phyloP scores from a whole-genome alignment of 2,329 filamentous ascomycete species.

The Sporothrix inflata region DNA sequence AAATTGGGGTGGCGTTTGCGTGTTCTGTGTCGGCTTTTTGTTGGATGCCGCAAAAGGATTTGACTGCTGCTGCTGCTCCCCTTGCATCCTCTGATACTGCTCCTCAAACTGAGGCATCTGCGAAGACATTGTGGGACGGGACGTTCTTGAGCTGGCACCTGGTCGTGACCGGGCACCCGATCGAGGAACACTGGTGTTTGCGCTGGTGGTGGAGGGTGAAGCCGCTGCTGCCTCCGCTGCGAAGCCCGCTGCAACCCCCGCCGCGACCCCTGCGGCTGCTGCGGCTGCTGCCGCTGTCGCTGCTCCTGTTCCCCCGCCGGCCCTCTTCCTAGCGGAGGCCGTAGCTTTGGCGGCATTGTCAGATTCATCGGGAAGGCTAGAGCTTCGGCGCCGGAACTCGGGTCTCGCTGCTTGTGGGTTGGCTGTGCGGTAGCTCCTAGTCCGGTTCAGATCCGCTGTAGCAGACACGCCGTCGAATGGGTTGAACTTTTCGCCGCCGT shows the following conservation, averaged over 20 bases:
- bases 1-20: not conserved
- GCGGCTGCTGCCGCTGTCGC: not conserved
- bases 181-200: constrained; percentile 25
- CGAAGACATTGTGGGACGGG: constrained; percentile 1
- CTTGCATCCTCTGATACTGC: constrained; percentile 29
- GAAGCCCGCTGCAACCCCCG: not conserved
- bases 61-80: constrained; percentile 23
- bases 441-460: constrained; percentile 46
- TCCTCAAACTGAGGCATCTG: constrained; percentile 33
- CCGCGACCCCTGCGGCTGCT: not conserved
- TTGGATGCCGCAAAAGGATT: constrained; percentile 19
- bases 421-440: constrained; percentile 50
- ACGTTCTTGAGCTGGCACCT: constrained; percentile 1
- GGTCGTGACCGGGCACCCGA: constrained; percentile 18
- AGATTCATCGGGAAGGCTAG: constrained; percentile 40
- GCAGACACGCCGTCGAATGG: constrained; percentile 52
- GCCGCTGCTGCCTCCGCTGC: not conserved
- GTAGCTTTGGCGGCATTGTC: constrained; percentile 36
- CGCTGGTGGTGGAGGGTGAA: constrained; percentile 1
- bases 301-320: not conserved
- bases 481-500: constrained; percentile 62
- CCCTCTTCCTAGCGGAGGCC: constrained; percentile 7
- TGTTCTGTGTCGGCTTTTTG: constrained; percentile 5
- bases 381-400: constrained; percentile 39
- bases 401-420: constrained; percentile 32